Percentiles rank a stretch among this genome's conserved stretches.
These are phyloP conservation scores for Biscogniauxia marginata DNA, from an alignment of 2,329 filamentous ascomycete genomes.

Conservation along the genomic window DNA sequence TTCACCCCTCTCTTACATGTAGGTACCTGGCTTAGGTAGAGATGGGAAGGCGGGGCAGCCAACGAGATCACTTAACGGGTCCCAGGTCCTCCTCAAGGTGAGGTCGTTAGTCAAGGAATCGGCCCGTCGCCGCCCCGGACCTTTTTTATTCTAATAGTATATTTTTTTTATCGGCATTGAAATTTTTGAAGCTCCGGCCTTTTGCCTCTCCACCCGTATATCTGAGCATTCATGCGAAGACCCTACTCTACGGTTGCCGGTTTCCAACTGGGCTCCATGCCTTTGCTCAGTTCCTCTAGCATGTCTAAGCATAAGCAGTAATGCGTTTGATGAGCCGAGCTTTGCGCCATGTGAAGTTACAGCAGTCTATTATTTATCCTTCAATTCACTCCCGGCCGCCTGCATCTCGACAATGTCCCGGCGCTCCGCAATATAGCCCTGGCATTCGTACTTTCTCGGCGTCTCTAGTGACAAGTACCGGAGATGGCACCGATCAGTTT, in stretches of 20 bases:
- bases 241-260: background rate
- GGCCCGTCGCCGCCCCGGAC: background rate
- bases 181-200: background rate
- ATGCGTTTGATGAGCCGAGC: constrained; percentile 33
- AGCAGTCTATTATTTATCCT: constrained; percentile 19
- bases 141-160: background rate
- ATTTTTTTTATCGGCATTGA: background rate
- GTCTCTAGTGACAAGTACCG: constrained; percentile 7
- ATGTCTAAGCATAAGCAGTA: constrained; percentile 31
- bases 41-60: background rate
- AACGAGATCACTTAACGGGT: background rate
- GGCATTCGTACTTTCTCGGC: constrained; percentile 15
- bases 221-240: background rate
- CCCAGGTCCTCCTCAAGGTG: too few species aligned
- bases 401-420: constrained; percentile 7
- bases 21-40: too few species aligned
- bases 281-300: constrained; percentile 10
- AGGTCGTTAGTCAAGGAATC: too few species aligned
- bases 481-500: constrained; percentile 14
- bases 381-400: constrained; percentile 8
- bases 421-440: constrained; percentile 1
- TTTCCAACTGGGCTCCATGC: background rate
- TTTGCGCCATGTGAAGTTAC: constrained; percentile 33
- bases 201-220: background rate
- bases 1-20: too few species aligned